phyloP scores from a whole-genome alignment of 73 alveolate species.

The Paramecium sonneborni region DNA sequence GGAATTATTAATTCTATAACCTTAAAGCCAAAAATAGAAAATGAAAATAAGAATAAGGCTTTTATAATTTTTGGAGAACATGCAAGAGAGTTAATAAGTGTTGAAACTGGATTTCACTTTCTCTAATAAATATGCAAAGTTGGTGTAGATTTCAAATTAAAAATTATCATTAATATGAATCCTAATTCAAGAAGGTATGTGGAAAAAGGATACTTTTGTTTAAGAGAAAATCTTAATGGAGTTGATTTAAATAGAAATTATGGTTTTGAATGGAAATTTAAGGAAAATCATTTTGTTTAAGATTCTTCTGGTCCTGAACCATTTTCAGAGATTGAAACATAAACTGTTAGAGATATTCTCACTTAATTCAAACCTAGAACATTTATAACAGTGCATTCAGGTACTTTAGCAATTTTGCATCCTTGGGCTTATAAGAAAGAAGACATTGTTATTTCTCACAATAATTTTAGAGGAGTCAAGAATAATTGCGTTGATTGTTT shows the following conservation, averaged over 20 bases:
- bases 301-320: conserved; percentile 69
- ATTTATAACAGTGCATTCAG: conserved; percentile 72
- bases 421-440: conserved; percentile 67
- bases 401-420: conserved; percentile 58
- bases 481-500: conserved; percentile 31
- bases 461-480: background rate
- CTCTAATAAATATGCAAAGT: conserved; percentile 47
- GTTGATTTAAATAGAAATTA: conserved; percentile 80
- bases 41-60: background rate
- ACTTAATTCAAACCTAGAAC: conserved; percentile 62
- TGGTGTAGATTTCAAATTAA: background rate
- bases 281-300: background rate
- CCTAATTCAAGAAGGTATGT: conserved; percentile 72
- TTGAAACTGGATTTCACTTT: conserved; percentile 71
- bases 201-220: conserved; percentile 72
- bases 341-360: conserved; percentile 47
- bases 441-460: background rate
- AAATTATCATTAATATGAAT: conserved; percentile 68
- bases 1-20: background rate
- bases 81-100: conserved; percentile 74
- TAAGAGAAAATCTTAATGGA: conserved; percentile 69
- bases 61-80: conserved; percentile 77
- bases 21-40: background rate
- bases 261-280: conserved; percentile 69
- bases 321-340: conserved; percentile 75